Conservation (phyloP, 208 protist species). For the Trypanosoma congolense region DNA sequence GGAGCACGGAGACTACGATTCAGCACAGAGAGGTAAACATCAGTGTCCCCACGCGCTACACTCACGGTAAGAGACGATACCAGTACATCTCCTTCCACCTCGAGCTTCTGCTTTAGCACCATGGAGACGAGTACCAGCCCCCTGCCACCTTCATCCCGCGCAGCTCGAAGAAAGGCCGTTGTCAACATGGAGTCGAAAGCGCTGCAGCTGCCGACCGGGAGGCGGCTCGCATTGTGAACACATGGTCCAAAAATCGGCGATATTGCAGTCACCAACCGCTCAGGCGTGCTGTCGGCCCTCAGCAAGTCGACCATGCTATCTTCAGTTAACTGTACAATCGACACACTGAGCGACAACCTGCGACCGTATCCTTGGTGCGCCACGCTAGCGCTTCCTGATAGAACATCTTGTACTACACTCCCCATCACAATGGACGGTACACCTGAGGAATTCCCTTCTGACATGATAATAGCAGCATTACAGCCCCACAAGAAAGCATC, state of each 20-base stretch:
- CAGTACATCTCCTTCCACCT: conserved; percentile 48
- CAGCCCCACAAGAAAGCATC: conserved; percentile 55
- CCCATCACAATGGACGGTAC: conserved; percentile 49
- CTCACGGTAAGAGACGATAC: conserved; percentile 63
- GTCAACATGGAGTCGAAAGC: conserved; percentile 51
- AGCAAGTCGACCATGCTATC: conserved; percentile 63
- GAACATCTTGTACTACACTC: conserved; percentile 49
- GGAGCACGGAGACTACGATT: conserved; percentile 61
- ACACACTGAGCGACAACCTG: conserved; percentile 39
- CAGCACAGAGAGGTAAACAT: conserved; percentile 61
- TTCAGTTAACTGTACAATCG: conserved; percentile 63
- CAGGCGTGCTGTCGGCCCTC: conserved; percentile 22
- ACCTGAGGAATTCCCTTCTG: conserved; percentile 54
- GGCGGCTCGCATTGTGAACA: conserved; percentile 57
- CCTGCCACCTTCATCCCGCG: conserved; percentile 40
- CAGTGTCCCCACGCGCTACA: conserved; percentile 68
- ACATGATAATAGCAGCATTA: conserved; percentile 63
- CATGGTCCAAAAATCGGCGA: conserved; percentile 79
- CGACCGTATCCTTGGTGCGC: background rate
- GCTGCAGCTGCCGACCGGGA: conserved; percentile 25
- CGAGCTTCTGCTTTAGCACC: conserved; percentile 59
- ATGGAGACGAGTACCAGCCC: conserved; percentile 64
- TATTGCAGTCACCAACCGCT: conserved; percentile 73
- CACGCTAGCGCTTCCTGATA: conserved; percentile 27
- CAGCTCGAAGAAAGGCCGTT: conserved; percentile 29